Evolutionary conservation across 179 eudicot genomes (phyloP).

Genomic region (Spergularia azorica): DNA sequence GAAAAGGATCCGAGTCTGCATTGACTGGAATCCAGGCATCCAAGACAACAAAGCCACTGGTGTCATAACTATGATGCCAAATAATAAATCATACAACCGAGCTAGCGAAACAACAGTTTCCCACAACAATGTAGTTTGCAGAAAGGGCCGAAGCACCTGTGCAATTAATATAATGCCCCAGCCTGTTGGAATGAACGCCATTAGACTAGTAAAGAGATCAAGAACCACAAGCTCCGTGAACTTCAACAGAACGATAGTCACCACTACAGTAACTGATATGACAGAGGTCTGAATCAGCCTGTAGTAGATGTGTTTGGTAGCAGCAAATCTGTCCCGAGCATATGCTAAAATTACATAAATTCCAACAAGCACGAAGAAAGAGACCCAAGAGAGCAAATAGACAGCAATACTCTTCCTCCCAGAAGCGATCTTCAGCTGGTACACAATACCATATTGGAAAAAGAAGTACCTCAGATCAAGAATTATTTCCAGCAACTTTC

Average conservation of each 20-base stretch:
- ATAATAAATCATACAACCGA: slow-evolving; percentile 76
- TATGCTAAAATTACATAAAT: slow-evolving; percentile 61
- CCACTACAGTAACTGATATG: slow-evolving; percentile 49
- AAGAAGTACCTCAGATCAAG: slow-evolving; percentile 92
- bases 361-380: slow-evolving; percentile 52
- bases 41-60: slow-evolving; percentile 87
- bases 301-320: slow-evolving; percentile 65
- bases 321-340: slow-evolving; percentile 67
- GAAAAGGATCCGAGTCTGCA: slow-evolving; percentile 95
- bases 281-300: slow-evolving; percentile 76
- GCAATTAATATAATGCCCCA: slow-evolving; percentile 90
- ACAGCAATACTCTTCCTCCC: slow-evolving; percentile 58
- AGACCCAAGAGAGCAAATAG: slow-evolving; percentile 88
- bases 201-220: slow-evolving; percentile 68
- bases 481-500: slow-evolving; percentile 79
- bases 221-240: slow-evolving; percentile 52
- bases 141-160: slow-evolving; percentile 86
- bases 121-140: slow-evolving; percentile 74
- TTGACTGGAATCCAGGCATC: slow-evolving; percentile 97
- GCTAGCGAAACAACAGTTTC: slow-evolving; percentile 87
- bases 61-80: slow-evolving; percentile 79
- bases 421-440: slow-evolving; percentile 61
- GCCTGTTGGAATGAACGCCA: slow-evolving; percentile 94
- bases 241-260: slow-evolving; percentile 52
- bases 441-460: slow-evolving; percentile 87